Evolutionary conservation across 345 rosid genomes (phyloP).

Genomic region (Eucalyptus curtisii): DNA sequence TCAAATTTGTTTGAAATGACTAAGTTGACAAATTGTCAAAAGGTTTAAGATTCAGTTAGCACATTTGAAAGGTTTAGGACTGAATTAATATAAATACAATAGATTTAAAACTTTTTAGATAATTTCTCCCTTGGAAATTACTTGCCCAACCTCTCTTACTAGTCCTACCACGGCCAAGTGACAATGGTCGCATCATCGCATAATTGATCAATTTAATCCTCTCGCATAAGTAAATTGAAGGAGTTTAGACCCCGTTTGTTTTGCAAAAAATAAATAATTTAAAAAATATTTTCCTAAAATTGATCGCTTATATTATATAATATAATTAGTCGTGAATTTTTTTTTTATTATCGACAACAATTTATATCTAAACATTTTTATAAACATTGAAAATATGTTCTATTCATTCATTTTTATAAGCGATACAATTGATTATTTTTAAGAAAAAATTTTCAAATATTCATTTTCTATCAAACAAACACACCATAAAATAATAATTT

Average conservation of each 20-base stretch:
- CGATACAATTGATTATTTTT: fast-evolving
- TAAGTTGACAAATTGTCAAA: not conserved
- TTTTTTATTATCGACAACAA: fast-evolving
- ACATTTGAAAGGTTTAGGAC: fast-evolving
- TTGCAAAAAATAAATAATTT: fast-evolving
- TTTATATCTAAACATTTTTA: too few relatives aligned
- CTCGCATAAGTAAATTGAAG: not conserved
- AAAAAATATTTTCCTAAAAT: too few relatives aligned
- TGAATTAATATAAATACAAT: fast-evolving
- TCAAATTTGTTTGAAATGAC: fast-evolving
- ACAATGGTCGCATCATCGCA: fast-evolving
- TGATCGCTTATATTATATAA: too few relatives aligned
- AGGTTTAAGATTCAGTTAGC: fast-evolving
- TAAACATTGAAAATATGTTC: too few relatives aligned
- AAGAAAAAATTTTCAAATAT: too few relatives aligned
- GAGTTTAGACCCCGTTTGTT: not conserved
- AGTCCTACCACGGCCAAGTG: not conserved
- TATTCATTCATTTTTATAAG: too few relatives aligned
- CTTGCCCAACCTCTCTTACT: fast-evolving
- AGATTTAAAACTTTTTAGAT: fast-evolving
- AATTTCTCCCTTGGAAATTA: not conserved
- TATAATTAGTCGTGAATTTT: fast-evolving
- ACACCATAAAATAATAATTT: not conserved
- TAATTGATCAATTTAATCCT: not conserved
- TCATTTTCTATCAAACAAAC: too few relatives aligned